Evolutionary conservation across 257 asterid genomes (phyloP).

Genomic region (Solanum lycopersicoides): DNA sequence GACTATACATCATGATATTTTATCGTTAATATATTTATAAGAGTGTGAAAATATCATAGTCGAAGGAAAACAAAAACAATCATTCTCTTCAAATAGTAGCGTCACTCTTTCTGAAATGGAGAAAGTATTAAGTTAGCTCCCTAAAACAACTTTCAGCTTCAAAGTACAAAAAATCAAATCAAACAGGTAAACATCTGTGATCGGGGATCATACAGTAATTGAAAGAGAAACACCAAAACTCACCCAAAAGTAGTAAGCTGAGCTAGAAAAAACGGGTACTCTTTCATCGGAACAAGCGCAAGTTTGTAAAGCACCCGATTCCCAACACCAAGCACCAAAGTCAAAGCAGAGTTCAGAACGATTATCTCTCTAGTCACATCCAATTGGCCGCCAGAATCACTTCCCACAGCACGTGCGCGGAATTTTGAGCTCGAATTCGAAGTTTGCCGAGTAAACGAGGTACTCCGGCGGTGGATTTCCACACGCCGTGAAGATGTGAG

Average conservation of each 20-base stretch:
- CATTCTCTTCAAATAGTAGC: background rate
- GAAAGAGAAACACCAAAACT: background rate
- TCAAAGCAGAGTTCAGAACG: constrained; percentile 34
- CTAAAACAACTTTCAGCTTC: background rate
- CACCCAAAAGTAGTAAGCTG: constrained; percentile 83
- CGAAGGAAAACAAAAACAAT: background rate
- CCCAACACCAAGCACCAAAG: constrained; percentile 53
- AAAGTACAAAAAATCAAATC: background rate
- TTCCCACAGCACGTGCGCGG: background rate
- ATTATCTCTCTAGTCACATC: constrained; percentile 14
- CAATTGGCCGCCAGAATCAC: constrained; percentile 7
- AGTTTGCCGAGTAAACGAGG: background rate
- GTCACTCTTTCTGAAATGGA: background rate
- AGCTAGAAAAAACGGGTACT: constrained; percentile 75
- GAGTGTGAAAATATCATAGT: background rate
- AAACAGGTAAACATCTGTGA: background rate
- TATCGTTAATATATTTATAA: background rate
- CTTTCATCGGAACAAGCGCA: constrained; percentile 87
- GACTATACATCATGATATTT: background rate
- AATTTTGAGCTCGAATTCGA: background rate
- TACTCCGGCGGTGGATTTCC: background rate
- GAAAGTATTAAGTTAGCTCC: background rate
- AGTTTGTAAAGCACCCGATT: constrained; percentile 81
- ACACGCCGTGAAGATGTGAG: background rate
- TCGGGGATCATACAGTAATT: background rate